Conservation (phyloP, 2,329 filamentous ascomycete genomes). For the Botryosphaeria dothidea region DNA sequence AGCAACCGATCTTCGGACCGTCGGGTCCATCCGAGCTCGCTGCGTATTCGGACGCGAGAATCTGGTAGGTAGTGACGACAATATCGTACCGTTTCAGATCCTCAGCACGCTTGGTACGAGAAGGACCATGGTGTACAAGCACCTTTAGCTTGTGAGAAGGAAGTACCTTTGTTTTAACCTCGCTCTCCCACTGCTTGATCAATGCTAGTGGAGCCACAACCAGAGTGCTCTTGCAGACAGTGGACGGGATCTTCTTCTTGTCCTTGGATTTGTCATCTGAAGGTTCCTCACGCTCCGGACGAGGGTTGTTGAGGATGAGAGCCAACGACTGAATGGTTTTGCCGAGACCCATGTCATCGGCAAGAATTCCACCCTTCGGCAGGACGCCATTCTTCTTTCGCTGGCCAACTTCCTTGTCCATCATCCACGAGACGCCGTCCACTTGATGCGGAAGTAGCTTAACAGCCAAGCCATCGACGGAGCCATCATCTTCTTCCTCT, state of each 20-base stretch:
- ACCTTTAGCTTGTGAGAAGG: conserved; percentile 72
- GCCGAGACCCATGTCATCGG: conserved; percentile 95
- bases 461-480: conserved; percentile 79
- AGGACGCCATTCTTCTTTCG: conserved; percentile 76
- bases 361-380: conserved; percentile 90
- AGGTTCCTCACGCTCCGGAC: conserved; percentile 55
- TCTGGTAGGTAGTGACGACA: conserved; percentile 96
- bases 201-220: conserved; percentile 91
- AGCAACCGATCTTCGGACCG: conserved; percentile 75
- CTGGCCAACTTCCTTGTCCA: conserved; percentile 81
- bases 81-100: conserved; percentile 87
- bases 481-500: conserved; percentile 59
- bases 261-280: conserved; percentile 49
- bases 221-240: conserved; percentile 76
- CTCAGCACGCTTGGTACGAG: conserved; percentile 74
- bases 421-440: conserved; percentile 94
- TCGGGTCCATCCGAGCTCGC: conserved; percentile 63
- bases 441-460: conserved; percentile 91
- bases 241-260: conserved; percentile 62
- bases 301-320: conserved; percentile 80
- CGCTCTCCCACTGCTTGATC: conserved; percentile 95
- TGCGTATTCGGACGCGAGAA: conserved; percentile 86
- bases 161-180: conserved; percentile 81
- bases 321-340: conserved; percentile 96
- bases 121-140: conserved; percentile 86